A percentile compares a stretch with the other conserved stretches of the same genome.
phyloP scores from a whole-genome alignment of 306 rosid species.

The Rosa lucieae region DNA sequence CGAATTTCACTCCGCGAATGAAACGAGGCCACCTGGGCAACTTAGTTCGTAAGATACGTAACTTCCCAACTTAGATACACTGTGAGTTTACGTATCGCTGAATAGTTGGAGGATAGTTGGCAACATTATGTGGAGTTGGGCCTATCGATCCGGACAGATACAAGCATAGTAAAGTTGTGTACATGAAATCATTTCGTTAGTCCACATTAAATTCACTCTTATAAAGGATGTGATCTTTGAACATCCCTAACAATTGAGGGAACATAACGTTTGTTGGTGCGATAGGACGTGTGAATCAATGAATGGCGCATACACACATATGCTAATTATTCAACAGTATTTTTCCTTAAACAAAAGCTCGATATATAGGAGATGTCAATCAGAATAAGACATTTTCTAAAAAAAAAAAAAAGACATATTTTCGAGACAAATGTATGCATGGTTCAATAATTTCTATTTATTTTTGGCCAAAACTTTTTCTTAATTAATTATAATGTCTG shows the following conservation, averaged over 20 bases:
- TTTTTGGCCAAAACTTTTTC: background rate
- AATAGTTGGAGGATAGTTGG: background rate
- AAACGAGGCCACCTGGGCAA: too few species aligned
- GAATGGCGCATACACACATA: background rate
- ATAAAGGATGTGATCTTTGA: background rate
- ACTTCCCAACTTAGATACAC: background rate
- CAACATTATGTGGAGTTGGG: background rate
- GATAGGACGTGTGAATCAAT: background rate
- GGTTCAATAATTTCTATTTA: background rate
- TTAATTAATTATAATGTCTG: background rate
- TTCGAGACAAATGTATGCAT: too few species aligned
- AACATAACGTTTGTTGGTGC: background rate
- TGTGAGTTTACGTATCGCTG: background rate
- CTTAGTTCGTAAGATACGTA: background rate
- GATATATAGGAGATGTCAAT: background rate
- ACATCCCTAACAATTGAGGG: background rate
- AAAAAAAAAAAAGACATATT: too few species aligned
- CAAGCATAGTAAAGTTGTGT: background rate
- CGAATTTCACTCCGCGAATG: background rate
- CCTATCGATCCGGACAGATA: background rate
- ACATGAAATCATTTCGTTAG: background rate
- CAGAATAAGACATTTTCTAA: background rate
- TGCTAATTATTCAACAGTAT: background rate
- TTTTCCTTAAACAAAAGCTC: conserved; percentile 10
- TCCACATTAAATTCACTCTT: background rate